These are phyloP conservation scores for Paraconiothyrium sp. DNA, from an alignment of 2,329 filamentous ascomycete genomes.

Conservation along the genomic window DNA sequence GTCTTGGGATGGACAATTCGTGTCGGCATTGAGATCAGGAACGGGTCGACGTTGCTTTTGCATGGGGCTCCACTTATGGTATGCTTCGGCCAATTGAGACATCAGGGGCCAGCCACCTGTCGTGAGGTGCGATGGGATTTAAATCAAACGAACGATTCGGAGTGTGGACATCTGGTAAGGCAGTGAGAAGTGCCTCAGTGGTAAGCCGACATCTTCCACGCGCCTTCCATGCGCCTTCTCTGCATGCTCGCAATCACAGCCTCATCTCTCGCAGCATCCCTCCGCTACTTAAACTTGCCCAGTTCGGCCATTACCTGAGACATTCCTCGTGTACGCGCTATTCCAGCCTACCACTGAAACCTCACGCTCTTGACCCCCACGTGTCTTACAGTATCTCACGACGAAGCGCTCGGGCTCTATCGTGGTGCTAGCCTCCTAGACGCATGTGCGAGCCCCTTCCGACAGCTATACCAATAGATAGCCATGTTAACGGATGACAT, in stretches of 20 bases:
- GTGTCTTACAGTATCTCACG: conserved; percentile 5
- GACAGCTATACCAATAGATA: neutral
- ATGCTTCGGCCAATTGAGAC: neutral
- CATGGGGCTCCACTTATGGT: neutral
- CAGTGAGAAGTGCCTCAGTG: neutral
- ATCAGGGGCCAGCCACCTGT: neutral
- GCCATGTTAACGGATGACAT: neutral
- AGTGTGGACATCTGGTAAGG: neutral
- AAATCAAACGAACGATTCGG: neutral
- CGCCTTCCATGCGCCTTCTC: conserved; percentile 12
- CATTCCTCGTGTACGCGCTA: neutral
- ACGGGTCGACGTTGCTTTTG: conserved; percentile 7
- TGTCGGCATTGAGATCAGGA: neutral
- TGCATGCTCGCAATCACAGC: conserved; percentile 3
- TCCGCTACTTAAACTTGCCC: neutral
- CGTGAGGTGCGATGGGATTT: neutral
- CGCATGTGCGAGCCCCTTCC: neutral
- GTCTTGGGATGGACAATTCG: neutral
- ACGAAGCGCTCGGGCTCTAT: neutral
- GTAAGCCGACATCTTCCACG: neutral
- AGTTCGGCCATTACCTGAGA: neutral
- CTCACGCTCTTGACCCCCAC: neutral
- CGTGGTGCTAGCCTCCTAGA: neutral
- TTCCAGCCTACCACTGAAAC: neutral
- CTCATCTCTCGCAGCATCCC: conserved; percentile 6